Conservation (phyloP, 2,329 filamentous ascomycete species). For the Stagonosporopsis rhizophila region DNA sequence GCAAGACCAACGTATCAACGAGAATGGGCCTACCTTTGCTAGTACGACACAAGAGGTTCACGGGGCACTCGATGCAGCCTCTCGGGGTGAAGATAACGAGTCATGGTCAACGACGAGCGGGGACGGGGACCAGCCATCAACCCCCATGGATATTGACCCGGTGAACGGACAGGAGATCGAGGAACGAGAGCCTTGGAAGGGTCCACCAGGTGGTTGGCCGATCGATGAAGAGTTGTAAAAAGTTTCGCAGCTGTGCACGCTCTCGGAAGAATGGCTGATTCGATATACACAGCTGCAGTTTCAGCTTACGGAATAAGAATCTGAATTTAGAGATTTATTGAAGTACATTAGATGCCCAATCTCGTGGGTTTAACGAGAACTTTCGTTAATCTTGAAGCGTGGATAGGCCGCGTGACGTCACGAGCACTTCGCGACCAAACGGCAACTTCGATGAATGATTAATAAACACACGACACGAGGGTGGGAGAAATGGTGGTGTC, state of each 20-base stretch:
- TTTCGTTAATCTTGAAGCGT: not conserved
- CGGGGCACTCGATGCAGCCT: no score
- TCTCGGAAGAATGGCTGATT: not conserved
- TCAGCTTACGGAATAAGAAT: not conserved
- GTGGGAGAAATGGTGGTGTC: not conserved
- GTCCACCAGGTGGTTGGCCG: not conserved
- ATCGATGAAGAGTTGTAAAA: not conserved
- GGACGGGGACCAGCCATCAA: not conserved
- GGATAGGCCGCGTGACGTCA: constrained; percentile 12
- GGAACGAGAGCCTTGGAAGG: not conserved
- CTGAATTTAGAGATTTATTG: not conserved
- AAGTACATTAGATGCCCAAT: not conserved
- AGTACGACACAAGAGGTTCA: not conserved
- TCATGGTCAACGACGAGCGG: not conserved
- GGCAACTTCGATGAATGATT: constrained; percentile 17
- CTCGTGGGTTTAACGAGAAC: not conserved
- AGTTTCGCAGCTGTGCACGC: not conserved
- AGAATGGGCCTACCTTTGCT: not conserved
- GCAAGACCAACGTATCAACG: not conserved
- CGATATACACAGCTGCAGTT: not conserved
- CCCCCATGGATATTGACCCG: constrained; percentile 1
- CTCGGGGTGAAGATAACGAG: not conserved
- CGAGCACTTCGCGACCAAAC: not conserved
- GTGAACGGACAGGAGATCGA: not conserved
- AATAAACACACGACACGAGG: constrained; percentile 13